A percentile compares a stretch with the other conserved stretches of the same genome.
Evolutionary conservation across 2,329 filamentous ascomycete species (phyloP).

Genomic region (Diaporthe sp.): DNA sequence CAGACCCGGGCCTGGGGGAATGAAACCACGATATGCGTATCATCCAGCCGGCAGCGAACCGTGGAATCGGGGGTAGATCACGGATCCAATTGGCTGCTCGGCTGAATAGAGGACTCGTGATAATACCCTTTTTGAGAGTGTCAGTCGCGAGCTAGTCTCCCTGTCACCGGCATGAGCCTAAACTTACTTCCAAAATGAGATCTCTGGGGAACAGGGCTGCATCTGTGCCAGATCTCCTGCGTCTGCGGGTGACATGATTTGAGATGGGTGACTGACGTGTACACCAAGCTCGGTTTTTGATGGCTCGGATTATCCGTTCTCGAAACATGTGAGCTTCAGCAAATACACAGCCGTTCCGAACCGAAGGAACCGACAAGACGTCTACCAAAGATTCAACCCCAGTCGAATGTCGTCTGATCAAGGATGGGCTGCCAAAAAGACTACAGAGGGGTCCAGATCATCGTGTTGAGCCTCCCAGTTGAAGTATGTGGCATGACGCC

Average conservation of each 20-base stretch:
- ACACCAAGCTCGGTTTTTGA: background rate
- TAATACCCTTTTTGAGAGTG: conserved; percentile 35
- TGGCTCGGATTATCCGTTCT: background rate
- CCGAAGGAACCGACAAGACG: background rate
- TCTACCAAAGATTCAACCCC: background rate
- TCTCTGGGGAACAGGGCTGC: background rate
- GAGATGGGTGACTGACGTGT: conserved; percentile 4
- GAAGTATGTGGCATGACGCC: background rate
- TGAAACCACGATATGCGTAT: conserved; percentile 24
- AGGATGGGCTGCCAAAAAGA: conserved; percentile 20
- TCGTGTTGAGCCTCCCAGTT: background rate
- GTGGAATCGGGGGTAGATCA: background rate
- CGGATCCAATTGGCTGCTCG: conserved; percentile 14
- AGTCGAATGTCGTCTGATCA: conserved; percentile 4
- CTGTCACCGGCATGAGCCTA: conserved; percentile 24
- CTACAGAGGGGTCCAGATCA: background rate
- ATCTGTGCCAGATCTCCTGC: background rate
- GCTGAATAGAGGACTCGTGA: conserved; percentile 4
- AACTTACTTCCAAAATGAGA: conserved; percentile 30
- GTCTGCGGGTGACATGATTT: background rate
- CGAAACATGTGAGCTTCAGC: conserved; percentile 32
- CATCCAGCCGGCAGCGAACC: conserved; percentile 9
- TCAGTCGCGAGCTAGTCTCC: conserved; percentile 25
- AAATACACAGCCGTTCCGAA: background rate
- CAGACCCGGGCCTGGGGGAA: conserved; percentile 2